Base-by-base conservation (phyloP, 73 alveolate genomes). In the Paramecium bursaria region DNA sequence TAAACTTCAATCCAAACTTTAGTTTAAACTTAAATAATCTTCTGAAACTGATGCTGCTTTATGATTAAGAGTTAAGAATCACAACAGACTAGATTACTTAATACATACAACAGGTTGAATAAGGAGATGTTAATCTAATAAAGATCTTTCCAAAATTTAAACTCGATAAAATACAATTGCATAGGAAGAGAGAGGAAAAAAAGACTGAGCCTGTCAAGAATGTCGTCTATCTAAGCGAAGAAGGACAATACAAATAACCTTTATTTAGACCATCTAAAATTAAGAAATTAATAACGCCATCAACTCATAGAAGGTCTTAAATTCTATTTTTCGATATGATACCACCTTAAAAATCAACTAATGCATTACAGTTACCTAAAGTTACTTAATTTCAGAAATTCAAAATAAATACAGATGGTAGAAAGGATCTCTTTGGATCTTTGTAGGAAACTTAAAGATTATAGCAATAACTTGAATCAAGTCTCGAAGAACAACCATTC, bases 261-360 rank as follows among this genome's bases (percentile, higher is more conserved):
- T 57, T 26, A 30, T 57, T 57, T 30, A 30, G 76, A 27, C 76
- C 76, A 27, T 57, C 76, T 30, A 57, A 57, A 57, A n/a, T n/a
- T n/a, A n/a, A n/a, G n/a, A n/a, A n/a, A n/a, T n/a, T n/a, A n/a
- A n/a, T n/a, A n/a, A n/a, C n/a, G n/a, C n/a, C n/a, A n/a, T n/a
- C n/a, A n/a, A n/a, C n/a, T n/a, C n/a, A n/a, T n/a, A n/a, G n/a
- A n/a, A n/a, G n/a, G n/a, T n/a, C n/a, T n/a, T n/a, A n/a, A n/a
- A n/a, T n/a, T n/a, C n/a, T n/a, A n/a, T n/a, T n/a, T n/a, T n/a
- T n/a, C n/a, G n/a, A n/a, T n/a, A n/a, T n/a, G n/a, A n/a, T n/a
- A n/a, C n/a, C n/a, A n/a, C n/a, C n/a, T n/a, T n/a, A n/a, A n/a
- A n/a, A n/a, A n/a, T n/a, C n/a, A n/a, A n/a, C n/a, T n/a, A n/a